phyloP scores from a whole-genome alignment of 192 early-diverging fungal genomes.

The Helicostylum pulchrum region DNA sequence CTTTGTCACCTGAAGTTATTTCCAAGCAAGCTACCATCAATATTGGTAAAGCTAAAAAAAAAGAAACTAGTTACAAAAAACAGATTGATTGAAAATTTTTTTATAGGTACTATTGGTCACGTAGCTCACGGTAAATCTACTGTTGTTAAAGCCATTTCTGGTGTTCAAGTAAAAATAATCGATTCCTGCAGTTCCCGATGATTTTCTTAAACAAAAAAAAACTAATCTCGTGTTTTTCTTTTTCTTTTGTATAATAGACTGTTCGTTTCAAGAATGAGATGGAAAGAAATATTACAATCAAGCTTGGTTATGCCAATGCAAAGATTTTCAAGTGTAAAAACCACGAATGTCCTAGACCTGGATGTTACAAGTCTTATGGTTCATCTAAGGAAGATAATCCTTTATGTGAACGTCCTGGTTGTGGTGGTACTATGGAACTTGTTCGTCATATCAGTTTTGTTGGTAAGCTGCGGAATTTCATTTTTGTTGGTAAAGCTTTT shows the following conservation, averaged over 20 bases:
- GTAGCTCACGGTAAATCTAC: constrained; percentile 99
- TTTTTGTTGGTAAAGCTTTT: background rate
- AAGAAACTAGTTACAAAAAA: background rate
- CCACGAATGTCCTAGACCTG: constrained; percentile 89
- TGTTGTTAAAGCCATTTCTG: constrained; percentile 97
- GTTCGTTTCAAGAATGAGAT: constrained; percentile 98
- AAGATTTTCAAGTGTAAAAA: constrained; percentile 99
- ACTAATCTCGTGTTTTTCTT: background rate
- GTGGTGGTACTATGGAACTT: constrained; percentile 82
- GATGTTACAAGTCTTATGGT: constrained; percentile 89
- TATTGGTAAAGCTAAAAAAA: constrained; percentile 90
- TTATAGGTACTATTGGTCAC: constrained; percentile 93
- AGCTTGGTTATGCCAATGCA: constrained; percentile 98
- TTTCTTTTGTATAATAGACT: constrained; percentile 54
- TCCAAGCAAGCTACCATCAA: constrained; percentile 98
- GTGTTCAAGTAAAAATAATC: constrained; percentile 69
- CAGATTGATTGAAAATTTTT: background rate
- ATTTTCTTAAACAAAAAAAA: too few species aligned
- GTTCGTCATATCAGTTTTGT: constrained; percentile 95
- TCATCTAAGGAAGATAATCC: constrained; percentile 83
- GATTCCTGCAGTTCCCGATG: background rate
- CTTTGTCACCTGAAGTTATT: constrained; percentile 94
- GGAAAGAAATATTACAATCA: constrained; percentile 99
- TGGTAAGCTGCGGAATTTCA: background rate
- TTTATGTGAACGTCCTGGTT: constrained; percentile 83